Conservation (phyloP, 2,329 filamentous ascomycete species). For the Escovopsis weberi region DNA sequence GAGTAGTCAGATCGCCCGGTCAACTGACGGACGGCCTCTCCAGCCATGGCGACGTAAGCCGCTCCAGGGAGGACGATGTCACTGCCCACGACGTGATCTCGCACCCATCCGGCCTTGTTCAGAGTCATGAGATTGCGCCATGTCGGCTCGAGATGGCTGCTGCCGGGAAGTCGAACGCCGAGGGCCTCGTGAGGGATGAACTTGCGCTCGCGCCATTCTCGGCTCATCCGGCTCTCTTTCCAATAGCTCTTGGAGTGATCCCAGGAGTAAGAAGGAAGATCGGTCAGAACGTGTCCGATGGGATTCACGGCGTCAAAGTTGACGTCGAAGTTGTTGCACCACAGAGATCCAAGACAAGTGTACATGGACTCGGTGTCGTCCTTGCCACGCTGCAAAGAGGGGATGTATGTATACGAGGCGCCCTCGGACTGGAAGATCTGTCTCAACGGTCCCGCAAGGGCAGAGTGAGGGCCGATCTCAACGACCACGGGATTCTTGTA, state of each 20-base stretch:
- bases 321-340: conserved; percentile 5
- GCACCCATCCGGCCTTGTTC: conserved; percentile 1
- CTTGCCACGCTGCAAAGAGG: background rate
- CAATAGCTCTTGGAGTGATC: conserved; percentile 22
- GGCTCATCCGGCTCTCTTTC: conserved; percentile 14
- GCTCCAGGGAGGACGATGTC: conserved; percentile 1
- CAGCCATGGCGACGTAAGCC: conserved; percentile 2
- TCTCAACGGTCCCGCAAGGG: background rate
- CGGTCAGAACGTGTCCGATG: background rate
- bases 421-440: background rate
- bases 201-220: conserved; percentile 13
- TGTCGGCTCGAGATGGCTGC: background rate
- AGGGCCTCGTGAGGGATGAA: background rate
- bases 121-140: background rate
- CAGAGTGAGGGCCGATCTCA: background rate
- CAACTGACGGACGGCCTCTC: conserved; percentile 1
- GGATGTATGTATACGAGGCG: background rate
- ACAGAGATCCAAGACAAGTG: background rate
- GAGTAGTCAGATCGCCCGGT: background rate
- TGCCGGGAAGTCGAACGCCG: background rate
- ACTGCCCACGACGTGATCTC: background rate
- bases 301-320: background rate
- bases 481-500: background rate
- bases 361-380: background rate
- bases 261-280: conserved; percentile 22